Evolutionary conservation across 73 alveolate genomes (phyloP).

Genomic region (Halteria grandinella): DNA sequence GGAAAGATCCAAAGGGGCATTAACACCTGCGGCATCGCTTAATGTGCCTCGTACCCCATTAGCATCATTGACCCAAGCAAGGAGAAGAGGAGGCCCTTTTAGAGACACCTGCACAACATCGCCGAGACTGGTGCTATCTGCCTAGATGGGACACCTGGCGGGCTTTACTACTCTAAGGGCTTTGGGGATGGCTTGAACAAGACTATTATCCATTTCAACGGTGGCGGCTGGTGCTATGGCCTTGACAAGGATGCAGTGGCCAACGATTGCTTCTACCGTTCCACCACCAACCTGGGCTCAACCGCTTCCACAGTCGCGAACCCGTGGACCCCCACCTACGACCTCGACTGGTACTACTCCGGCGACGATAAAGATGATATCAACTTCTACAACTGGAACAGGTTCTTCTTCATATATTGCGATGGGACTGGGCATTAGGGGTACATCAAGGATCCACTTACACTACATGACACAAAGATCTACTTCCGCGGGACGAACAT

Average conservation of each 20-base stretch:
- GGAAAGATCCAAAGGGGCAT: constrained; percentile 11
- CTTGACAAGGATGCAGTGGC: not conserved
- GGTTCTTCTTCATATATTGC: constrained; percentile 12
- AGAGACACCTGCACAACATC: not conserved
- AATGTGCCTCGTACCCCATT: not conserved
- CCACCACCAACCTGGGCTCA: constrained; percentile 22
- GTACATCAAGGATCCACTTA: constrained; percentile 12
- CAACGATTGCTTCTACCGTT: not conserved
- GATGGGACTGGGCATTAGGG: constrained; percentile 46
- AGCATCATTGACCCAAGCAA: not conserved
- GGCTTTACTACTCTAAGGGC: constrained; percentile 4
- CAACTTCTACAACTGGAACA: constrained; percentile 1
- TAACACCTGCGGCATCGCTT: not conserved
- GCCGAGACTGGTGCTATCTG: constrained; percentile 12
- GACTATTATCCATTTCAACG: not conserved
- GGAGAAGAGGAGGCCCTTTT: constrained; percentile 3
- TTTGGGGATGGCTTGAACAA: constrained; percentile 18
- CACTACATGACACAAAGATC: not conserved
- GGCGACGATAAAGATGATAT: not conserved
- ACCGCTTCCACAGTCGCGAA: not conserved
- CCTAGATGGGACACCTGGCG: constrained; percentile 9
- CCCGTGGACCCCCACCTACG: not conserved
- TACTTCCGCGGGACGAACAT: constrained; percentile 6
- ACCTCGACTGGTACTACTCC: not conserved
- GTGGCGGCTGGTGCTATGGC: constrained; percentile 43